These are phyloP conservation scores for Colletotrichum brevisporum DNA, from an alignment of 2,329 filamentous ascomycete species.

Conservation along the genomic window DNA sequence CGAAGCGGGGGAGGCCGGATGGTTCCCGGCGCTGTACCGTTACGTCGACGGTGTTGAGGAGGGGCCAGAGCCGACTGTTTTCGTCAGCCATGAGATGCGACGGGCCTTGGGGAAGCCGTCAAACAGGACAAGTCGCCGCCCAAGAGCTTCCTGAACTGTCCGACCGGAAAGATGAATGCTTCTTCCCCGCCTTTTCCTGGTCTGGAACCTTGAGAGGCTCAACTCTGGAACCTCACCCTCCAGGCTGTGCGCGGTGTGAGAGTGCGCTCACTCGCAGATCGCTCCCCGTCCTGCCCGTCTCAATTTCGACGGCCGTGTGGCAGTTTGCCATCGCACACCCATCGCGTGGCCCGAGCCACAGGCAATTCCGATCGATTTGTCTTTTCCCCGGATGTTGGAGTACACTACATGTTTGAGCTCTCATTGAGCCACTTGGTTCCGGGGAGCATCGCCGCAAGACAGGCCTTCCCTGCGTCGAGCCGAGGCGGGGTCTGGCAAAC, in stretches of 20 bases:
- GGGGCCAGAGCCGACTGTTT: slow-evolving; percentile 20
- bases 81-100: not conserved
- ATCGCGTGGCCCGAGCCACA: slow-evolving; percentile 19
- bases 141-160: not conserved
- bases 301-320: slow-evolving; percentile 21
- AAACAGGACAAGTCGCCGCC: slow-evolving; percentile 2
- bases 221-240: slow-evolving; percentile 23
- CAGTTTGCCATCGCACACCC: slow-evolving; percentile 19
- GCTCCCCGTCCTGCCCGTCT: slow-evolving; percentile 15
- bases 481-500: too few species aligned
- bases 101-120: slow-evolving; percentile 1
- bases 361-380: slow-evolving; percentile 18
- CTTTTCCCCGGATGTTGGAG: slow-evolving; percentile 24
- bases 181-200: slow-evolving; percentile 29
- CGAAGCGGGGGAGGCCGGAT: slow-evolving; percentile 12
- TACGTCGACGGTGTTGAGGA: slow-evolving; percentile 18
- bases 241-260: slow-evolving; percentile 26
- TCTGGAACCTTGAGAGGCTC: slow-evolving; percentile 18
- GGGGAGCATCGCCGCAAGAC: slow-evolving; percentile 4
- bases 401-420: slow-evolving; percentile 19
- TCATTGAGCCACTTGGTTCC: slow-evolving; percentile 11
- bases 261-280: slow-evolving; percentile 22
- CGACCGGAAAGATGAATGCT: slow-evolving; percentile 24
- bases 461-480: slow-evolving; percentile 26
- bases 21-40: slow-evolving; percentile 21